phyloP scores from a whole-genome alignment of 768 basidiomycete genomes.

The Dentipellis fragilis region DNA sequence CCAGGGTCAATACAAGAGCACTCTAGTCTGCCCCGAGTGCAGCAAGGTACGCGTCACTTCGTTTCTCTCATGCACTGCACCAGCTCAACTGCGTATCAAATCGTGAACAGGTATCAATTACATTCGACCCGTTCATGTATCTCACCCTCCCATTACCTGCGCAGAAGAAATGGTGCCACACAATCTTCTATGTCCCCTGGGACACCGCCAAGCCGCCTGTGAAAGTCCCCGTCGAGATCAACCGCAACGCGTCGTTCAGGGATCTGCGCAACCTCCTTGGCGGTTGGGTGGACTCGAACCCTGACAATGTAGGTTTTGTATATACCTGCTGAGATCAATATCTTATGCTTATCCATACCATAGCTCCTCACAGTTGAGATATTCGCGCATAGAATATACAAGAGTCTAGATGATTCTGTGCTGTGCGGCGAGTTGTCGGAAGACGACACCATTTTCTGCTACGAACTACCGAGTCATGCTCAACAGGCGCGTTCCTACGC shows the following conservation, averaged over 20 bases:
- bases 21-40: constrained; percentile 93
- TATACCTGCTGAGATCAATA: not conserved
- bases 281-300: constrained; percentile 59
- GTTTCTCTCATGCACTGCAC: not conserved
- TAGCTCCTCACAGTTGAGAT: constrained; percentile 82
- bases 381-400: constrained; percentile 76
- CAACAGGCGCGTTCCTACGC: constrained; percentile 51
- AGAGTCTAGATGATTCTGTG: constrained; percentile 67
- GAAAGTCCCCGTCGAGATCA: constrained; percentile 68
- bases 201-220: constrained; percentile 54
- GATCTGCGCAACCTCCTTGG: constrained; percentile 72
- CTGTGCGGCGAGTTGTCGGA: constrained; percentile 62
- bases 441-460: constrained; percentile 64
- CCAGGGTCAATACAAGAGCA: constrained; percentile 95
- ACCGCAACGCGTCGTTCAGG: constrained; percentile 69
- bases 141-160: constrained; percentile 92
- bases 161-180: constrained; percentile 76
- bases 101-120: constrained; percentile 77
- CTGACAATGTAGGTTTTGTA: constrained; percentile 51
- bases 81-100: not conserved
- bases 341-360: constrained; percentile 3
- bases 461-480: constrained; percentile 70
- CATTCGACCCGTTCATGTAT: constrained; percentile 99
- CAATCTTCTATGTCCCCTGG: constrained; percentile 71
- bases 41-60: constrained; percentile 48